Base-by-base conservation (phyloP, 2,329 filamentous ascomycete genomes). In the Fusarium haematococcum region DNA sequence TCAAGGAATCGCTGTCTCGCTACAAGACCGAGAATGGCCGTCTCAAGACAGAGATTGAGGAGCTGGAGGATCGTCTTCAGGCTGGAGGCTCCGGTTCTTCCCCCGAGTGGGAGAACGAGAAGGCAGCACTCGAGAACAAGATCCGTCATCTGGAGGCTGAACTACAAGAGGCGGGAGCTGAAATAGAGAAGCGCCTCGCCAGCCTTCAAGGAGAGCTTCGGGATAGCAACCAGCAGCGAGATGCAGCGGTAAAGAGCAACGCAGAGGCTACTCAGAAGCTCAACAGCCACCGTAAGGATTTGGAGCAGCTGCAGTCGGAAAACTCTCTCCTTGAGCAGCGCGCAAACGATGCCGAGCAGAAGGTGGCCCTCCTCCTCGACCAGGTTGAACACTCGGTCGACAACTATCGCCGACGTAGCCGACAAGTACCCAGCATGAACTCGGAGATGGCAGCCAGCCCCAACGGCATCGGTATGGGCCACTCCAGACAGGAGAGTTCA, bases 1-100 rank as follows among this genome's bases (percentile, higher is more conserved):
- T 99, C 88, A 98, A 98, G 86, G 95, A 98, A 79, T 97, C 99
- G 84, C 88, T 99, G n/a, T 89, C 93, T 64, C 94, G 95, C 67
- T 97, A 97, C 85, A 98, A 98, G 88, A 85, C 91, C 14, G 93
- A 97, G 70, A 98, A 98, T 79, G 86, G 88, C 20, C 93, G 93
- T 69, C 87, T 99, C 45, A 95, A 97, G 82, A 89, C 91, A 56
- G 95, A 98, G 79, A 86, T 98, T n/a, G 89, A 93, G 41, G 88
- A 90, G 63, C 86, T 91, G 63, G 92, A 90, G 81, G 91, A 88
- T 76, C 88, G 83, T 76, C 79, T 84, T 41, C 82, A 86, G 59
- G 82, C 80, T 77, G 65, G 83, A 78, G 74, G 70, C 50, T 73
- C 75, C n/a, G 84, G 86, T 41, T 85, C 85, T 14, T 85, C 89